Evolutionary conservation across 2,329 filamentous ascomycete genomes (phyloP).

Genomic region (Waltergamsia citrina): DNA sequence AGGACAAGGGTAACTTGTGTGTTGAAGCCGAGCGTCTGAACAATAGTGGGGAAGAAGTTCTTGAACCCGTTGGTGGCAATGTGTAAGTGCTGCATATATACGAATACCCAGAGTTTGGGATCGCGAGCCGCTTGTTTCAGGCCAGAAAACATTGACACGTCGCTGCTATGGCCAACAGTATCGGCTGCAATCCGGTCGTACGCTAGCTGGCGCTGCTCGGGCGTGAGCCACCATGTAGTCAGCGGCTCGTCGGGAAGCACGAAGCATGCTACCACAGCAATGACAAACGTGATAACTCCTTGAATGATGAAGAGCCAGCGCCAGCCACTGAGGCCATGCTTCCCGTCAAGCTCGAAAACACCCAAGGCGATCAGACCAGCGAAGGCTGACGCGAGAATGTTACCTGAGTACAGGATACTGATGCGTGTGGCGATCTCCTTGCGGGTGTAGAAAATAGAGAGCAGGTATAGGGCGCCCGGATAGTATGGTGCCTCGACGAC

Average conservation of each 20-base stretch:
- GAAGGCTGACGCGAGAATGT: constrained; percentile 55
- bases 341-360: constrained; percentile 34
- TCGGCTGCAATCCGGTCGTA: constrained; percentile 32
- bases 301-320: constrained; percentile 61
- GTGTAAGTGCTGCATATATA: not conserved
- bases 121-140: not conserved
- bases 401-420: constrained; percentile 44
- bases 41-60: constrained; percentile 16
- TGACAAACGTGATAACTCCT: constrained; percentile 31
- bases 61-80: constrained; percentile 1
- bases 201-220: constrained; percentile 32
- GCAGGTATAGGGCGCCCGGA: constrained; percentile 20
- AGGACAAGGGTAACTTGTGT: constrained; percentile 12
- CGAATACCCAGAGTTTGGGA: constrained; percentile 5
- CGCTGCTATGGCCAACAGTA: constrained; percentile 30
- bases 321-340: constrained; percentile 47
- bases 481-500: constrained; percentile 48
- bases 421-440: constrained; percentile 51
- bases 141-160: constrained; percentile 25
- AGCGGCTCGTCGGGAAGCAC: constrained; percentile 26
- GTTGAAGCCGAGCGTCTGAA: constrained; percentile 10
- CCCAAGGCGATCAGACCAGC: constrained; percentile 49
- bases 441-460: constrained; percentile 45
- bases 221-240: constrained; percentile 30
- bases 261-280: constrained; percentile 16